Base-by-base conservation (phyloP, 1,284 basidiomycete genomes). In the Austroboletus novae-zelandiae region DNA sequence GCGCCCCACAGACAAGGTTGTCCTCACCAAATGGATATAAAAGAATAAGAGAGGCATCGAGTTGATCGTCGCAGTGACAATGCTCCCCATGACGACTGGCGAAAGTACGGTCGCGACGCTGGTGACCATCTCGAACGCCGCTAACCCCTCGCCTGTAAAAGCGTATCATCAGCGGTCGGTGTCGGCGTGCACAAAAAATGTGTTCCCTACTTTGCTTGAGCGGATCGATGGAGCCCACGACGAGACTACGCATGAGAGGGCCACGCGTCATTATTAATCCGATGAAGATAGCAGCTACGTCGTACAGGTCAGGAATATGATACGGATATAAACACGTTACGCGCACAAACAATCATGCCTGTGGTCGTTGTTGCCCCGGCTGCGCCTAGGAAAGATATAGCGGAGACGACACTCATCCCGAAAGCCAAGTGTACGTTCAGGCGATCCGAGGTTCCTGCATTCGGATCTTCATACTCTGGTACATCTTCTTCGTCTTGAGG, bases 381-480 rank as follows among this genome's bases (percentile, higher is more conserved):
- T 4, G 61, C 58, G 18, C 56, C n/a, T 13, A 71, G 17, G 32
- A 32, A 56, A 4, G 47, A 48, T 29, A 60, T 2, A 0, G 47
- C 61, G 15, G 50, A 35, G 40, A 63, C 34, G 37, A 60, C 27
- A 39, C 59, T 68, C 2, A 63, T 55, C 8, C 40, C 46, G 15
- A 66, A 30, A 18, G 58, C 53, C 43, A 71, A 35, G 47, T 70
- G 66, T 8, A 68, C 57, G 30, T 72, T 66, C 25, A 72, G 47
- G 18, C 31, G 55, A 49, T 71, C 70, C 1, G 64, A 61, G 1
- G 61, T 58, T 30, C 47, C 51, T 4, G 11, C 43, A 48, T 51
- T 57, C 43, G 9, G 17, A 34, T 32, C 52, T n/a, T 52, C 51
- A 7, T 9, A 17, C 23, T 36, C 17, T 8, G 2, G 35, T 36